Base-by-base conservation (phyloP, 129 eudicot species). In the Daucus carota region DNA sequence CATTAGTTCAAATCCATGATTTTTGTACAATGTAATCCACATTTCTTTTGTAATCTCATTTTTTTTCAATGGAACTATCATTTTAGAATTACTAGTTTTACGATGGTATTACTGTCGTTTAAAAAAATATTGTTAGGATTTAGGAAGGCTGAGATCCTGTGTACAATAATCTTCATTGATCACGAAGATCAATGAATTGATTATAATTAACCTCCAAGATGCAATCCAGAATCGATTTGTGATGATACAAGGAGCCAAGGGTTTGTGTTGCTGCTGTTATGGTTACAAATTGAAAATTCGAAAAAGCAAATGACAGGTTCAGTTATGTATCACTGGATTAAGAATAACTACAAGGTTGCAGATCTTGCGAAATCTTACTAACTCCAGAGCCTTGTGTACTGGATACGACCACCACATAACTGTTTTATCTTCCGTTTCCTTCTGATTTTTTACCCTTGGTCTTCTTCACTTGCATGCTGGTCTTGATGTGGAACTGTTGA, bases 401-500 rank as follows among this genome's bases (percentile, higher is more conserved):
- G 63, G 63, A 10, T 54, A 54, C 31, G 63, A 57, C 32, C 65
- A 24, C 32, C 31, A 24, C 32, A 10, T 0, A 10, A 9, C 31
- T 57, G 65, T 2, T 57, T 54, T 10, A 57, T 57, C 65, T 57
- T 24, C 14, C 29, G 1, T 54, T 54, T n/a, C 14, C 70, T 29
- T 63, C 40, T 0, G 0, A 0, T 26, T 63, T 29, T 31, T 9
- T 31, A 29, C 70, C 36, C 38, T 15, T 63, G 1, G 70, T 24
- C 17, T n/a, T 44, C 75, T 14, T 69, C 28, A 14, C 74, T 36
- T 34, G 70, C 38, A 65, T 77, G 6, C 75, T 50, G 66, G 78
- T 78, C 71, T 69, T 54, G 28, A 72, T 9, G 68, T 83, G 90
- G 75, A 87, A 85, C 76, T 73, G 80, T 24, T 8, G 18, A 29